Evolutionary conservation across 345 rosid genomes (phyloP), one percentile per base, ranked within the genome.

Genomic region (Arabis hirsuta): DNA sequence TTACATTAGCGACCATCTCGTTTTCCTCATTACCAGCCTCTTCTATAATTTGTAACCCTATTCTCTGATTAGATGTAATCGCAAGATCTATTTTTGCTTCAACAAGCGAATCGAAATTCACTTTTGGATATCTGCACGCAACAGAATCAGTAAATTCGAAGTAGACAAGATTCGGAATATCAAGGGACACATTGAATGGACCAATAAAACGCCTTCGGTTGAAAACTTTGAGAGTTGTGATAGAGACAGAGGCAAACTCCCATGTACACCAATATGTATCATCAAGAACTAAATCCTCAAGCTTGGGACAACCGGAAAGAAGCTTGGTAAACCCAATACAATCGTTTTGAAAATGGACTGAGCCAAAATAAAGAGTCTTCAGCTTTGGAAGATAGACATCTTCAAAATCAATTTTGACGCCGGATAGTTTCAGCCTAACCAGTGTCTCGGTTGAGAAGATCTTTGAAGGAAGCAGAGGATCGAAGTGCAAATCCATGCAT

Each of bases 311-410:
- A 2, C 72, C 62, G 27, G 72, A 16, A 4, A 67, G 72, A 14
- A 67, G 62, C 62, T 67, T 67, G 4, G 9, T 1, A 55, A 55
- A 32, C 44, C 62, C 72, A 31, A 46, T 0, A 46, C 43, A 36
- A 0, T n/a, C 0, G n/a, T 45, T 16, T 32, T 9, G 9, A n/a
- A 32, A 46, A 45, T 0, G 9, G 4, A 22, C 45, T 16, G 9
- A 24, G 31, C 31, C 31, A 2, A 55, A 2, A 55, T 1, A 9
- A 0, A 67, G 54, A 4, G 54, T n/a, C n/a, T 55, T 43, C 4
- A 67, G 72, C 43, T 67, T 67, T 7, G 62, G 72, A 22, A 67
- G 72, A 64, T 19, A 9, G 9, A 31, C 72, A 26, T 43, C 53
- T 55, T 54, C 32, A 27, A 66, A 11, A 3, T 42, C 53, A 1